Conservation (phyloP, 2,329 filamentous ascomycete species). For the Talaromyces atroroseus region DNA sequence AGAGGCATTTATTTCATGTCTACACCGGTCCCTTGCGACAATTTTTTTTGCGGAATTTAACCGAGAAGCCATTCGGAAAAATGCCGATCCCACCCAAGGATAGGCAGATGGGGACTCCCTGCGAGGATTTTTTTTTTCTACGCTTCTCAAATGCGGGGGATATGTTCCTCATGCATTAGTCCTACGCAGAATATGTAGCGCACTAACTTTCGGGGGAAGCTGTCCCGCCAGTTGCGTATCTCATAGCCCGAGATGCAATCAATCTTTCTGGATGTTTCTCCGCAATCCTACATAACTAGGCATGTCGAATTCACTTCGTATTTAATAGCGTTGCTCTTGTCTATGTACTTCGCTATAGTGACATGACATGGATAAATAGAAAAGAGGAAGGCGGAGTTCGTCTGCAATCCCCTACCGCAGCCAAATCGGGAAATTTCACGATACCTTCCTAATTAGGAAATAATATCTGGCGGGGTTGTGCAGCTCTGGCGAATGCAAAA, state of each 20-base stretch:
- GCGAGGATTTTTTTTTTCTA: neutral
- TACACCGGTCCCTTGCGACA: neutral
- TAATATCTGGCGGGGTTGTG: neutral
- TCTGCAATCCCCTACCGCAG: neutral
- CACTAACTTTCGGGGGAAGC: neutral
- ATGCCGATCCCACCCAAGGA: neutral
- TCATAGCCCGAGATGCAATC: neutral
- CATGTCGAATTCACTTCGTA: neutral
- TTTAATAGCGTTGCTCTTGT: neutral
- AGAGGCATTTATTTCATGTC: neutral
- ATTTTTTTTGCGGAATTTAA: neutral
- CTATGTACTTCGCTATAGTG: neutral
- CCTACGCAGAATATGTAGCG: neutral
- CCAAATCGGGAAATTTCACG: conserved; percentile 6
- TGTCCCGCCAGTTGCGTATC: neutral
- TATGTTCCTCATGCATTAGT: neutral
- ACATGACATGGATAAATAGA: neutral
- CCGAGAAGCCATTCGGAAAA: neutral
- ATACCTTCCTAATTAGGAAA: conserved; percentile 5
- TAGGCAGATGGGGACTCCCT: neutral
- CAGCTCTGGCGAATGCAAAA: neutral
- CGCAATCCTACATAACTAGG: no score
- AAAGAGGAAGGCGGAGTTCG: neutral
- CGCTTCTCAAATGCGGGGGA: neutral
- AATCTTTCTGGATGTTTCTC: no score